Percentiles rank a stretch among this genome's conserved stretches.
Evolutionary conservation across 2,329 filamentous ascomycete genomes (phyloP).

Genomic region (Neocatenulostroma microsporum): DNA sequence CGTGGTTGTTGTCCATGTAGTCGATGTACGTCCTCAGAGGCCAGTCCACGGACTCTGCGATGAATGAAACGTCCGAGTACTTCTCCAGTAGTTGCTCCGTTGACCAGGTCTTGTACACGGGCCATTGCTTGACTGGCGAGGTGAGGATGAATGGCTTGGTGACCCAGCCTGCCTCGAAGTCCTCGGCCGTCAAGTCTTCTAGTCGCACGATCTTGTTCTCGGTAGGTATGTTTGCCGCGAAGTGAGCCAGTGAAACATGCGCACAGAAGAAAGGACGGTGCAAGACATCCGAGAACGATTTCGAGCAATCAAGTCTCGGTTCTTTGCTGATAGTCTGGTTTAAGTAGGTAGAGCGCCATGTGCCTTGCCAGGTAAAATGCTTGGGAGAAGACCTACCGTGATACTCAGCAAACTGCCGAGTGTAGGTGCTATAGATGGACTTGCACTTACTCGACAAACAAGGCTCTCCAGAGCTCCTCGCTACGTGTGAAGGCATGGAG

Average conservation of each 20-base stretch:
- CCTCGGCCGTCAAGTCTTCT: conserved; percentile 57
- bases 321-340: conserved; percentile 47
- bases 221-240: conserved; percentile 61
- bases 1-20: conserved; percentile 71
- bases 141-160: conserved; percentile 81
- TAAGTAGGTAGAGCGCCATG: conserved; percentile 76
- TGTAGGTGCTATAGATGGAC: background rate
- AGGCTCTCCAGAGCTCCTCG: conserved; percentile 81
- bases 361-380: conserved; percentile 63
- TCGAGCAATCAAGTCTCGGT: conserved; percentile 60
- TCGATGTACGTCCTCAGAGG: conserved; percentile 67
- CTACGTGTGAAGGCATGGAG: conserved; percentile 75
- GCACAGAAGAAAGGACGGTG: conserved; percentile 88
- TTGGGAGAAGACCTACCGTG: conserved; percentile 36
- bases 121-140: conserved; percentile 72
- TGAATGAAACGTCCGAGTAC: conserved; percentile 63
- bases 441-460: conserved; percentile 72
- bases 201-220: conserved; percentile 67
- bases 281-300: conserved; percentile 81
- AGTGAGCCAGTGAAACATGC: conserved; percentile 60
- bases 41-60: conserved; percentile 93
- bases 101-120: conserved; percentile 66
- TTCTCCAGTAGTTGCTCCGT: conserved; percentile 56
- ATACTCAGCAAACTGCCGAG: conserved; percentile 24
- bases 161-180: conserved; percentile 70